Evolutionary conservation across 345 rosid species (phyloP).

Genomic region (Sisymbrium irio): DNA sequence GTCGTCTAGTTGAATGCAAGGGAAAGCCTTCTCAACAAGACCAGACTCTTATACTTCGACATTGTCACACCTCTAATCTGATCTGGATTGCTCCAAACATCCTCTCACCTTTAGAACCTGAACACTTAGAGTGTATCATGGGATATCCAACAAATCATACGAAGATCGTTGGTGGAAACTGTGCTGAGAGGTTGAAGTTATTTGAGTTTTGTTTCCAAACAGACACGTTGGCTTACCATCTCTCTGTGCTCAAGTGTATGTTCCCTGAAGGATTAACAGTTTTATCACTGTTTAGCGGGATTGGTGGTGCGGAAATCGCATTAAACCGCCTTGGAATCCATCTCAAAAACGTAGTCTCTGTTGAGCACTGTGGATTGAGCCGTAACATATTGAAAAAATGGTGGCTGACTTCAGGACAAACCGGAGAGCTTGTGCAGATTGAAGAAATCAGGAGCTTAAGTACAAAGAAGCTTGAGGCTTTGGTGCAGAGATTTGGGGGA

Average conservation of each 20-base stretch:
- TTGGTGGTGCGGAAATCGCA: constrained; percentile 74
- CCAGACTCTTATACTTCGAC: constrained; percentile 55
- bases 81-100: constrained; percentile 70
- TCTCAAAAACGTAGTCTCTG: constrained; percentile 65
- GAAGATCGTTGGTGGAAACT: constrained; percentile 36
- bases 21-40: constrained; percentile 57
- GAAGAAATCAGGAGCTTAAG: constrained; percentile 63
- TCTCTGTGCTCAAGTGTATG: constrained; percentile 69
- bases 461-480: constrained; percentile 47
- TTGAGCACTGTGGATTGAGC: constrained; percentile 58
- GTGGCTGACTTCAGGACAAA: constrained; percentile 72
- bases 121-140: constrained; percentile 61
- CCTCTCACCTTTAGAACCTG: constrained; percentile 57
- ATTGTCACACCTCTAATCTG: constrained; percentile 56
- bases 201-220: constrained; percentile 72
- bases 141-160: constrained; percentile 82
- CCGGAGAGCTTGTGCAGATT: constrained; percentile 73
- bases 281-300: constrained; percentile 72
- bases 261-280: constrained; percentile 69
- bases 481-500: constrained; percentile 51
- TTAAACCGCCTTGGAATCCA: constrained; percentile 66
- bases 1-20: constrained; percentile 42
- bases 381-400: constrained; percentile 61
- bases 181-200: constrained; percentile 49
- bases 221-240: constrained; percentile 80